phyloP scores from a whole-genome alignment of 23 red algal genomes.

The Gracilaria gracilis region DNA sequence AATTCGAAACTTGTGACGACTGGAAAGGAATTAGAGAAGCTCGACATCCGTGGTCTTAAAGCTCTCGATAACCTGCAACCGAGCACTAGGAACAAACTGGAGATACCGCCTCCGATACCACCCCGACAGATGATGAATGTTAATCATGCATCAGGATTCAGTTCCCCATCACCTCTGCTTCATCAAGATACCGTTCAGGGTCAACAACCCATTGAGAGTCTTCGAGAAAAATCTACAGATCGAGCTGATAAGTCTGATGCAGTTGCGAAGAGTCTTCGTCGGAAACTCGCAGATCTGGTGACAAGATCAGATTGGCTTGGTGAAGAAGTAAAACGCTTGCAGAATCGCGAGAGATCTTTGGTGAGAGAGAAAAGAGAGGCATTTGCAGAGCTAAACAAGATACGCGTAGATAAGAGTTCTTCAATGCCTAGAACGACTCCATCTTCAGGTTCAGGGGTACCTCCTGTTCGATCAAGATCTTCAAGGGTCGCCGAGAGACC shows the following conservation, averaged over 20 bases:
- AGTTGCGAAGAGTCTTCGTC: conserved; percentile 7
- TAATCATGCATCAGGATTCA: background rate
- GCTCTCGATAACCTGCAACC: conserved; percentile 32
- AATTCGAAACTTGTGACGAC: conserved; percentile 28
- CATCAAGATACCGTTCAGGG: background rate
- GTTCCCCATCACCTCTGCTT: background rate
- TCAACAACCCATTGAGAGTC: background rate
- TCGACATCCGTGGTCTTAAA: conserved; percentile 37
- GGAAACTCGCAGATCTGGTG: conserved; percentile 31
- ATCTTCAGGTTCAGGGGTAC: background rate
- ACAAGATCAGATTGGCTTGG: conserved; percentile 51
- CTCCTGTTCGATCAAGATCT: background rate
- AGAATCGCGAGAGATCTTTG: conserved; percentile 39
- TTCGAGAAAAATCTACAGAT: background rate
- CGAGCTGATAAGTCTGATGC: conserved; percentile 7
- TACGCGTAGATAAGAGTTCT: background rate
- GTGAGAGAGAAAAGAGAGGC: conserved; percentile 41
- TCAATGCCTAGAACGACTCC: background rate
- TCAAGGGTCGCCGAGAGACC: background rate
- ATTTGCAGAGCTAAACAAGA: conserved; percentile 30
- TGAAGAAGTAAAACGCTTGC: conserved; percentile 64
- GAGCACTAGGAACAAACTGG: conserved; percentile 10
- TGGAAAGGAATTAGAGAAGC: conserved; percentile 13
- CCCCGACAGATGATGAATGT: background rate
- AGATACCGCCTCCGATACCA: background rate